Conservation (phyloP, 2,329 filamentous ascomycete genomes). For the Colletotrichum sp. region DNA sequence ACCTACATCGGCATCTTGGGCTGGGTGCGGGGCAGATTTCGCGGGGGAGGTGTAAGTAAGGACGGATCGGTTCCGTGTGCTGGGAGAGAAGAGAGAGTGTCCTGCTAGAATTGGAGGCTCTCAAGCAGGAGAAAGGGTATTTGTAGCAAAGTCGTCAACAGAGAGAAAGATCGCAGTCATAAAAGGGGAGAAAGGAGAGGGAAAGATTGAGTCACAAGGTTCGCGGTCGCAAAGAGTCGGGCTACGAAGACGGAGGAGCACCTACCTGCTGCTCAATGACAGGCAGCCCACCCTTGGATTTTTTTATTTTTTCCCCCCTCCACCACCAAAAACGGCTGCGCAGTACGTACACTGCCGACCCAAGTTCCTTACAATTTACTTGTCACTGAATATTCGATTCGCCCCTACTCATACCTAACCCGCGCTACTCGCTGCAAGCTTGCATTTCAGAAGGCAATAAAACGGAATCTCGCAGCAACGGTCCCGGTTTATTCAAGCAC, state of each 20-base stretch:
- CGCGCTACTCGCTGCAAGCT: background rate
- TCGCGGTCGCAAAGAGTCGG: conserved; percentile 1
- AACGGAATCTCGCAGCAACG: background rate
- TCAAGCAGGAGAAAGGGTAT: background rate
- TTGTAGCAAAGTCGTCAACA: background rate
- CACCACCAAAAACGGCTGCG: background rate
- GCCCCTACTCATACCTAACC: background rate
- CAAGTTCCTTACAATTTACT: background rate
- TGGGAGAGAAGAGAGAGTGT: background rate
- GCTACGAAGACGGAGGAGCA: background rate
- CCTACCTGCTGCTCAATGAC: background rate
- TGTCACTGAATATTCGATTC: background rate
- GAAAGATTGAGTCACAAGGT: conserved; percentile 15
- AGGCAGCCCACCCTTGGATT: background rate
- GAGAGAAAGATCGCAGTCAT: background rate
- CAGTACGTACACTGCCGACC: background rate
- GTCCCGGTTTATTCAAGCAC: background rate
- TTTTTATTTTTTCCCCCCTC: background rate
- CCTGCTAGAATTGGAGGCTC: background rate
- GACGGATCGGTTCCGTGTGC: background rate
- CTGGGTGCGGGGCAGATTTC: conserved; percentile 9
- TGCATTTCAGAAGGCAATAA: background rate
- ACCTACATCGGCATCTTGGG: conserved; percentile 24
- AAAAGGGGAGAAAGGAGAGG: background rate
- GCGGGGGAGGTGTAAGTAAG: background rate